phyloP scores from a whole-genome alignment of 192 early-diverging fungal species.

The Physocladia obscura region DNA sequence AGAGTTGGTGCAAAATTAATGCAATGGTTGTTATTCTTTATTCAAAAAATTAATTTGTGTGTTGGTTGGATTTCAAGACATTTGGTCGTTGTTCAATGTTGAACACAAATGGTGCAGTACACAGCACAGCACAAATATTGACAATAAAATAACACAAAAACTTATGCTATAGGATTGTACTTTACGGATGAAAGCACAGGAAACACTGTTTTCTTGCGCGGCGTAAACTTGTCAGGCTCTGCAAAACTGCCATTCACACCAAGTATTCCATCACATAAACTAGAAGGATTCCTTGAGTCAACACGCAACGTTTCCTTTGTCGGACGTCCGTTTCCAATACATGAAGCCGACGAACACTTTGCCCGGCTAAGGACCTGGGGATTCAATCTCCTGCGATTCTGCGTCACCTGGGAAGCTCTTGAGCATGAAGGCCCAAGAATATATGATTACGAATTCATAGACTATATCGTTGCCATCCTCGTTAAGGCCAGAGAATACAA shows the following conservation, averaged over 20 bases:
- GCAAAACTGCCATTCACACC: constrained; percentile 61
- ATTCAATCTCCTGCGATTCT: constrained; percentile 71
- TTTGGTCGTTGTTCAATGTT: no score
- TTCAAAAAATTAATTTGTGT: no score
- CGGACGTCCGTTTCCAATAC: constrained; percentile 73
- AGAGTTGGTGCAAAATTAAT: no score
- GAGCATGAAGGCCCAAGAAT: constrained; percentile 40
- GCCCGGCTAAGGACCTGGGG: constrained; percentile 69
- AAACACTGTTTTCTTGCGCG: constrained; percentile 65
- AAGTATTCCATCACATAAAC: constrained; percentile 35
- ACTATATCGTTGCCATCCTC: constrained; percentile 66
- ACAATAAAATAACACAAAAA: no score
- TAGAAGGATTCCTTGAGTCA: constrained; percentile 65
- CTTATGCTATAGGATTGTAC: no score
- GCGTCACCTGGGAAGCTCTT: constrained; percentile 72
- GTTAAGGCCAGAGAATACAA: constrained; percentile 69
- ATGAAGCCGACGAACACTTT: constrained; percentile 75
- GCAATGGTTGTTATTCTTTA: no score
- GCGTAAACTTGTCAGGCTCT: constrained; percentile 73
- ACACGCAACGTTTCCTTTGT: constrained; percentile 71
- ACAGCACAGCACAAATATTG: no score
- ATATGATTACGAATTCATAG: constrained; percentile 75
- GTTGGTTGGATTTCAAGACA: no score
- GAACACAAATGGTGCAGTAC: no score
- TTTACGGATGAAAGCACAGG: no score